Percentiles rank a stretch among this genome's conserved stretches.
These are phyloP conservation scores for Auricularia cornea DNA, from an alignment of 768 basidiomycete species.

Conservation along the genomic window DNA sequence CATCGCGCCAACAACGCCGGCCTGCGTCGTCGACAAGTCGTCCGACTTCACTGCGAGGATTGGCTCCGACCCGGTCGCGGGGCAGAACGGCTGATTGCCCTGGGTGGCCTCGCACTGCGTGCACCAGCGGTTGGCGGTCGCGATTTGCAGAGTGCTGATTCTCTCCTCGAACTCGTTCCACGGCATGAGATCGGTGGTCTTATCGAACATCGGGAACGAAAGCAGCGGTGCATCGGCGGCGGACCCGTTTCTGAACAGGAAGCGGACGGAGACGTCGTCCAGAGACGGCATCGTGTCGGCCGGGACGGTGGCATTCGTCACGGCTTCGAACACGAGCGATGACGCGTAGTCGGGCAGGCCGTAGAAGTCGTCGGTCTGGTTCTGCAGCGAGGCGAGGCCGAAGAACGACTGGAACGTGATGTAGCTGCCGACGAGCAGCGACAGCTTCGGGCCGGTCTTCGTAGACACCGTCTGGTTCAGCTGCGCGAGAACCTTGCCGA, in stretches of 20 bases:
- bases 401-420: neutral
- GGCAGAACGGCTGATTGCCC: neutral
- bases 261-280: conserved; percentile 1
- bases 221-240: neutral
- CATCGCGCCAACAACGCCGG: neutral
- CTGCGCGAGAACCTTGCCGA: neutral
- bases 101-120: neutral
- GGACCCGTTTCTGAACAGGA: neutral
- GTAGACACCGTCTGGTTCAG: neutral
- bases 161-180: neutral
- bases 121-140: neutral
- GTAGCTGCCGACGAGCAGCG: neutral
- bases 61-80: neutral
- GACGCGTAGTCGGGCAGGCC: neutral
- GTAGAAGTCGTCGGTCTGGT: neutral
- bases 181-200: neutral
- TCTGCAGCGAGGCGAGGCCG: neutral
- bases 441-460: neutral
- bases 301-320: neutral
- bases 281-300: neutral
- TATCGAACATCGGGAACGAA: neutral
- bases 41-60: neutral
- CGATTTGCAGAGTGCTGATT: neutral
- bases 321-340: neutral
- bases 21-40: neutral